Percentiles rank a stretch among this genome's conserved stretches.
Conservation (phyloP, 176 grass and related monocot genomes). For the Musa itinerans region DNA sequence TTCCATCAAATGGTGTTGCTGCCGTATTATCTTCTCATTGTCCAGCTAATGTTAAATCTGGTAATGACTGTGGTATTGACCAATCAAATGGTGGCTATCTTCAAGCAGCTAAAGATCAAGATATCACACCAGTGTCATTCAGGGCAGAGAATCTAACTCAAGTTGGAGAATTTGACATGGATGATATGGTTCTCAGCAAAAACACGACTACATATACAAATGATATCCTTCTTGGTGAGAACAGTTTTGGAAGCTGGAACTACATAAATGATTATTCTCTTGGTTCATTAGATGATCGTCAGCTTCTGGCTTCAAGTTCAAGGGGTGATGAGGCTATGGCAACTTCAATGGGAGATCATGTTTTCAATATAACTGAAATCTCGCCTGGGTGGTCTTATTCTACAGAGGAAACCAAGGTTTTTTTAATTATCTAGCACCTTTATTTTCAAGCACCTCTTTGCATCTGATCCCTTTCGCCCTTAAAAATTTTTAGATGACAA, state of each 20-base stretch:
- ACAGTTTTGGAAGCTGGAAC: constrained; percentile 53
- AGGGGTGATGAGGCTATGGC: not conserved
- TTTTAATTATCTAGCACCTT: constrained; percentile 7
- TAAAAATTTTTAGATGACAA: no score
- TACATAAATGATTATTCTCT: constrained; percentile 38
- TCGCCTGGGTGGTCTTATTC: constrained; percentile 87
- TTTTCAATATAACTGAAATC: constrained; percentile 76
- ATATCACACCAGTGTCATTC: constrained; percentile 22
- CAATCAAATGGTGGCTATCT: constrained; percentile 7
- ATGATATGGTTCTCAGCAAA: constrained; percentile 18
- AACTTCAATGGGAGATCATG: constrained; percentile 8
- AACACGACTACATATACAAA: constrained; percentile 18
- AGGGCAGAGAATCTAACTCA: constrained; percentile 30
- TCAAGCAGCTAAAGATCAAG: constrained; percentile 19
- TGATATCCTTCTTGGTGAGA: constrained; percentile 36
- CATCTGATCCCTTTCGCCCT: no score
- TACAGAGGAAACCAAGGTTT: constrained; percentile 68
- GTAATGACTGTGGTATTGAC: constrained; percentile 22
- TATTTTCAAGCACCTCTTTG: not conserved
- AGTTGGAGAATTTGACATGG: constrained; percentile 17
- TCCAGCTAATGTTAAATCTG: constrained; percentile 9
- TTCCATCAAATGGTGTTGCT: no score
- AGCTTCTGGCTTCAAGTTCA: not conserved
- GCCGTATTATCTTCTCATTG: not conserved
- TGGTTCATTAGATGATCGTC: constrained; percentile 31